Evolutionary conservation across 352 stramenopile species (phyloP).

Genomic region (Globisporangium nagaii): DNA sequence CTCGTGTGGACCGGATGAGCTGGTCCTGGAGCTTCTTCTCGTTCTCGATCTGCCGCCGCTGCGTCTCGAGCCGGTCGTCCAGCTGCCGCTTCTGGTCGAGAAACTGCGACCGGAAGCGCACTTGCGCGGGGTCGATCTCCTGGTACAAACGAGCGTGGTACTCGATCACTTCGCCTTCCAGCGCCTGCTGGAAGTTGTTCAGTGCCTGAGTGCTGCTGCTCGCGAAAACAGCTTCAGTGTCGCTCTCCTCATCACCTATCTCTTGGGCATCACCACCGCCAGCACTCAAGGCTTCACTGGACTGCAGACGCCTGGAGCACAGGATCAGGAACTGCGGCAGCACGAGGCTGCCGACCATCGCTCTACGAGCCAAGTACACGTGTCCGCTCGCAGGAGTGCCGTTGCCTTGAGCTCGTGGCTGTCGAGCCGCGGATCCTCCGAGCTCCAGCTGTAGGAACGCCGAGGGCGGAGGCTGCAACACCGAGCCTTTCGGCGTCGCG

Average conservation of each 20-base stretch:
- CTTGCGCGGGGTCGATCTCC: conserved; percentile 28
- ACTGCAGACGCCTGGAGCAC: conserved; percentile 16
- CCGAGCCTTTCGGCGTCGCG: conserved; percentile 12
- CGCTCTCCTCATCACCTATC: neutral
- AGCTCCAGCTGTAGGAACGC: conserved; percentile 34
- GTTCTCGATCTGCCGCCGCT: conserved; percentile 18
- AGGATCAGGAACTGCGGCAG: conserved; percentile 34
- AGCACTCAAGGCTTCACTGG: neutral
- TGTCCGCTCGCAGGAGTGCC: conserved; percentile 4
- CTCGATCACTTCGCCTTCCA: conserved; percentile 23
- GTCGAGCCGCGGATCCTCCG: too few species aligned
- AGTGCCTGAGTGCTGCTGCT: conserved; percentile 8
- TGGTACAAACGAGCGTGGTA: conserved; percentile 26
- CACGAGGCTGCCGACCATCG: conserved; percentile 13
- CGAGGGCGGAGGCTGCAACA: conserved; percentile 21
- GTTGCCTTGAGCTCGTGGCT: neutral
- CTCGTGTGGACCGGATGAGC: conserved; percentile 15
- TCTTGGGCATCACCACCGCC: neutral
- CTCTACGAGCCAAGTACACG: conserved; percentile 27
- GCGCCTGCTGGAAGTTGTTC: conserved; percentile 16
- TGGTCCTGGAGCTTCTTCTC: conserved; percentile 31
- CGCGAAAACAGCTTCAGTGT: neutral
- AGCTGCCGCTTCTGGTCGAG: conserved; percentile 19
- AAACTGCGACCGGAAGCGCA: conserved; percentile 19
- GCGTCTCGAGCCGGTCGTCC: conserved; percentile 16